phyloP scores from a whole-genome alignment of 176 grass and related monocot genomes.

The Thinopyrum elongatum region DNA sequence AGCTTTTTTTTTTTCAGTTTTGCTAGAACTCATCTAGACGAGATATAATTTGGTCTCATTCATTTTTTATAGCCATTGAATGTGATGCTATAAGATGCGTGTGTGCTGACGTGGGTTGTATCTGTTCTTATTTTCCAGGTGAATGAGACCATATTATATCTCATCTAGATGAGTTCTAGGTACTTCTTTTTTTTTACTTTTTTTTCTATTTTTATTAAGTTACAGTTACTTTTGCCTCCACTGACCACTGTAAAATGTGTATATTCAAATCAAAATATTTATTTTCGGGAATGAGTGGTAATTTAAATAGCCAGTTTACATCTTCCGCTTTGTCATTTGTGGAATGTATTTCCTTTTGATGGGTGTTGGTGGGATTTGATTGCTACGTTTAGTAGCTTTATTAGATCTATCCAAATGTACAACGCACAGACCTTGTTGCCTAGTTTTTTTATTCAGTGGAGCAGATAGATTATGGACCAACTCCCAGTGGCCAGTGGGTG shows the following conservation, averaged over 20 bases:
- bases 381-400: not conserved
- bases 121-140: no score
- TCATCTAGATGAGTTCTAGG: no score
- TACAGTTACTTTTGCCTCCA: not conserved
- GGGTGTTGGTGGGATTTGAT: slow-evolving; percentile 36
- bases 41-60: no score
- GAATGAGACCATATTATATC: no score
- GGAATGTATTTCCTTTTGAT: not conserved
- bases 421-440: not conserved
- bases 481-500: not conserved
- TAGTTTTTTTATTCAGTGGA: not conserved
- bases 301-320: not conserved
- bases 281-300: not conserved
- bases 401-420: slow-evolving; percentile 31
- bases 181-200: no score
- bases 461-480: slow-evolving; percentile 25
- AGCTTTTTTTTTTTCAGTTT: not conserved
- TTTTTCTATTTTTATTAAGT: not conserved
- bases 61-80: no score
- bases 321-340: not conserved
- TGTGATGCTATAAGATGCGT: no score
- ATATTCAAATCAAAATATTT: not conserved
- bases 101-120: no score
- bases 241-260: not conserved
- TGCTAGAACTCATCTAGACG: no score